phyloP scores from a whole-genome alignment of 2,329 filamentous ascomycete genomes.

The Sclerotinia subarctica region DNA sequence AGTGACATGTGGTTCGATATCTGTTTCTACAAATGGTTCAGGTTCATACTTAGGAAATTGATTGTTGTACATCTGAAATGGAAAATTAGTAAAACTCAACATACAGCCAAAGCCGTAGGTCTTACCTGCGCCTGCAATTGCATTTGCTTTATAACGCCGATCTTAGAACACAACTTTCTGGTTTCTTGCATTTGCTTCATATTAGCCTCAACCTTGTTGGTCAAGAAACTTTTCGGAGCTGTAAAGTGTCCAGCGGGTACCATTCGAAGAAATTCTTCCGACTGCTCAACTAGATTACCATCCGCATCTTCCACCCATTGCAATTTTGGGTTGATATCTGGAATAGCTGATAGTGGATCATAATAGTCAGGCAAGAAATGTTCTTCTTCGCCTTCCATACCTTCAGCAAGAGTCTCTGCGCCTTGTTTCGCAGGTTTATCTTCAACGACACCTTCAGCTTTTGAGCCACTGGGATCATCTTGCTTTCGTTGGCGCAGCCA shows the following conservation, averaged over 20 bases:
- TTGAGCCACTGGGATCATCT: slow-evolving; percentile 50
- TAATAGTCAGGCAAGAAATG: slow-evolving; percentile 92
- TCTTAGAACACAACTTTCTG: slow-evolving; percentile 91
- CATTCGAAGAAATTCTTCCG: slow-evolving; percentile 78
- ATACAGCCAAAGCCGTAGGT: slow-evolving; percentile 18
- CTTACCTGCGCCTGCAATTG: slow-evolving; percentile 91
- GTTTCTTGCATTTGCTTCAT: slow-evolving; percentile 96
- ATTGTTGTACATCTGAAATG: slow-evolving; percentile 76
- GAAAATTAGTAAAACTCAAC: slow-evolving; percentile 23
- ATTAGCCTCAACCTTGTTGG: slow-evolving; percentile 82
- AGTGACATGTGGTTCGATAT: slow-evolving; percentile 84
- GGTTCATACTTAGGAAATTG: slow-evolving; percentile 97
- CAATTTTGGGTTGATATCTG: slow-evolving; percentile 73
- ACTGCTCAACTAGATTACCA: slow-evolving; percentile 83
- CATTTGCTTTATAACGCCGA: slow-evolving; percentile 98
- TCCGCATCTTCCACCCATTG: slow-evolving; percentile 89
- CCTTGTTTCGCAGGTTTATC: slow-evolving; percentile 49
- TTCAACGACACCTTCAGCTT: slow-evolving; percentile 45
- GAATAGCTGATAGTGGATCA: slow-evolving; percentile 78
- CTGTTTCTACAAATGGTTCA: slow-evolving; percentile 80
- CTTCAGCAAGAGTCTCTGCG: slow-evolving; percentile 82
- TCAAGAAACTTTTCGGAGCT: slow-evolving; percentile 69
- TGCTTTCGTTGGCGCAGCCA: slow-evolving; percentile 79
- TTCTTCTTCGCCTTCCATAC: slow-evolving; percentile 82
- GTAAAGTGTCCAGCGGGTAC: slow-evolving; percentile 73